Evolutionary conservation across 768 basidiomycete genomes (phyloP).

Genomic region (Amanita pallidorosea): DNA sequence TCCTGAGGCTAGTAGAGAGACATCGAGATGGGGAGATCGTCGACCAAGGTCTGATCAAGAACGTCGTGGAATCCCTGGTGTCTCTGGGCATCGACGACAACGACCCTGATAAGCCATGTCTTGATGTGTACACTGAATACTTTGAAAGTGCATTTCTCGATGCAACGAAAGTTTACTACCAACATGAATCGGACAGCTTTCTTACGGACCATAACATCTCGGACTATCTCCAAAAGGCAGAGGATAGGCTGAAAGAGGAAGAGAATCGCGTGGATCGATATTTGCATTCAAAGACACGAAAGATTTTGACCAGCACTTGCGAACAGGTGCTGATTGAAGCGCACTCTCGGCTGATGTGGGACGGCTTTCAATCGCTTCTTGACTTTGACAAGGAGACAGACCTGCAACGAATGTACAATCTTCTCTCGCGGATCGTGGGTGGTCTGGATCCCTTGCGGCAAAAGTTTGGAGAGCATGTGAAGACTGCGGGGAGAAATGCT

Average conservation of each 20-base stretch:
- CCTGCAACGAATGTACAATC: constrained; percentile 86
- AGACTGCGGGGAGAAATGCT: constrained; percentile 75
- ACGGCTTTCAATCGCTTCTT: constrained; percentile 81
- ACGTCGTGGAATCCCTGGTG: constrained; percentile 90
- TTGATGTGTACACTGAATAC: constrained; percentile 87
- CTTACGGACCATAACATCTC: constrained; percentile 81
- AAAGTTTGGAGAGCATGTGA: constrained; percentile 93
- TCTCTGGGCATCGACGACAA: constrained; percentile 89
- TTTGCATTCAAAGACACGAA: constrained; percentile 81
- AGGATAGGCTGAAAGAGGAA: constrained; percentile 86
- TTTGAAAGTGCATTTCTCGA: constrained; percentile 85
- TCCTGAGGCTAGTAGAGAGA: constrained; percentile 82
- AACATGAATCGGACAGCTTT: constrained; percentile 84
- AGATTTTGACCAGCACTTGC: constrained; percentile 70
- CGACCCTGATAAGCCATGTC: constrained; percentile 85
- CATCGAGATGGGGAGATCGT: constrained; percentile 93
- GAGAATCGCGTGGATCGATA: constrained; percentile 93
- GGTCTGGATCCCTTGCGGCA: constrained; percentile 86
- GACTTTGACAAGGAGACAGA: constrained; percentile 95
- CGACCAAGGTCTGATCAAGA: constrained; percentile 87
- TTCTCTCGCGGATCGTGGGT: constrained; percentile 83
- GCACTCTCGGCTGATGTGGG: constrained; percentile 80
- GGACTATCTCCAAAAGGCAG: constrained; percentile 93
- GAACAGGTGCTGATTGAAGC: constrained; percentile 88
- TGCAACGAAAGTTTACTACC: constrained; percentile 87